Evolutionary conservation across 345 rosid species (phyloP).

Genomic region (Eucalyptus sideroxylon): DNA sequence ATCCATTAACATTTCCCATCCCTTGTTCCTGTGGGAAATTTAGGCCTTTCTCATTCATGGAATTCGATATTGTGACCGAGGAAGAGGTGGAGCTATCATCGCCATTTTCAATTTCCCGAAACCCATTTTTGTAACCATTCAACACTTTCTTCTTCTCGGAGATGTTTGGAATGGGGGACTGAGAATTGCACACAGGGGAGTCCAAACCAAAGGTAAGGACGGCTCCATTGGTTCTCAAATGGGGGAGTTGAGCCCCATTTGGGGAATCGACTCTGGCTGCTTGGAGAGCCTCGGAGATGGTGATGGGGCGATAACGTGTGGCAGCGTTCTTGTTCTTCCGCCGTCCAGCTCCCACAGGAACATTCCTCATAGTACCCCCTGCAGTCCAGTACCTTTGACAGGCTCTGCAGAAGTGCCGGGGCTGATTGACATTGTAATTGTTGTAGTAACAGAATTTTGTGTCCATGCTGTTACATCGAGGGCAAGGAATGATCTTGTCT

Average conservation of each 20-base stretch:
- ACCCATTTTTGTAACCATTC: slow-evolving; percentile 24
- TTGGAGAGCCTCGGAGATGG: slow-evolving; percentile 66
- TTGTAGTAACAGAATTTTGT: slow-evolving; percentile 92
- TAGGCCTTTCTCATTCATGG: slow-evolving; percentile 15
- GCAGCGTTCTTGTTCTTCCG: slow-evolving; percentile 77
- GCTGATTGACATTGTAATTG: slow-evolving; percentile 88
- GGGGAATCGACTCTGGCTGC: slow-evolving; percentile 41
- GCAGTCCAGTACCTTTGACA: slow-evolving; percentile 98
- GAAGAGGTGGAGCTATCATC: slow-evolving; percentile 45
- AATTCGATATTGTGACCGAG: slow-evolving; percentile 34
- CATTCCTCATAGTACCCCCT: slow-evolving; percentile 91
- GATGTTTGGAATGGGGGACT: slow-evolving; percentile 33
- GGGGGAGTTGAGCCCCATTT: slow-evolving; percentile 18
- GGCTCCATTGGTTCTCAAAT: slow-evolving; percentile 33
- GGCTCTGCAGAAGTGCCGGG: slow-evolving; percentile 88
- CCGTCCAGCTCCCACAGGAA: slow-evolving; percentile 86
- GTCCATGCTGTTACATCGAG: slow-evolving; percentile 83
- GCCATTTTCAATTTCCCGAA: slow-evolving; percentile 24
- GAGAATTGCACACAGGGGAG: slow-evolving; percentile 8
- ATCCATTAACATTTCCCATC: slow-evolving; percentile 25
- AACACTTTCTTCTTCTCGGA: slow-evolving; percentile 21
- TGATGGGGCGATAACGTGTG: slow-evolving; percentile 48
- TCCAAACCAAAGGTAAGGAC: slow-evolving; percentile 61
- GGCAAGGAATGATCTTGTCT: slow-evolving; percentile 81
- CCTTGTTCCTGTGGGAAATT: slow-evolving; percentile 12